Percentiles rank a stretch among this genome's conserved stretches.
These are phyloP conservation scores for Viola pubescens DNA, from an alignment of 441 rosid species.

Conservation along the genomic window DNA sequence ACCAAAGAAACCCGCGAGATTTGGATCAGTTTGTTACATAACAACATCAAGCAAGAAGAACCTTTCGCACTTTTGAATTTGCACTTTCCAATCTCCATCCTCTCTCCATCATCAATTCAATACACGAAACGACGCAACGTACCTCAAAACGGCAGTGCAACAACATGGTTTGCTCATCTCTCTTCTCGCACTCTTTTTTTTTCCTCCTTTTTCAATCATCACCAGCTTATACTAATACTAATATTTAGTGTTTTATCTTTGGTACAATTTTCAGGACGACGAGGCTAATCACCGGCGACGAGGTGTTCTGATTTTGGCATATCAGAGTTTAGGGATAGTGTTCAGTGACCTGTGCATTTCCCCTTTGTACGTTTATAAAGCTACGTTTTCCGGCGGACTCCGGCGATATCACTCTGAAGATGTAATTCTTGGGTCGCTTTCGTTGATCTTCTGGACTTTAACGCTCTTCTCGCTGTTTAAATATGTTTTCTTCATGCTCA, in stretches of 20 bases:
- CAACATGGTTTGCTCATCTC: too few species aligned
- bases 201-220: too few species aligned
- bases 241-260: too few species aligned
- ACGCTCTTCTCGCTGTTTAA: constrained; percentile 68
- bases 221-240: too few species aligned
- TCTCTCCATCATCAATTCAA: neutral
- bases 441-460: constrained; percentile 79
- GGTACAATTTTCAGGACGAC: too few species aligned
- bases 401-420: constrained; percentile 53
- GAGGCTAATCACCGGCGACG: constrained; percentile 20
- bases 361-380: constrained; percentile 74
- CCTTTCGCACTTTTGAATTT: neutral
- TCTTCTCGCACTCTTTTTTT: too few species aligned
- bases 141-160: neutral
- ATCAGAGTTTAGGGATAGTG: constrained; percentile 79
- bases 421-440: constrained; percentile 63
- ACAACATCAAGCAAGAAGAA: neutral
- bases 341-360: constrained; percentile 71
- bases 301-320: constrained; percentile 55
- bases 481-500: constrained; percentile 51
- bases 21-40: neutral
- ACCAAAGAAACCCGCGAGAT: neutral
- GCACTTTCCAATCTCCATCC: neutral
- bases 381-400: constrained; percentile 63
- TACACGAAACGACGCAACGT: neutral